These are phyloP conservation scores for Xylariaceae sp. DNA, from an alignment of 2,329 filamentous ascomycete species.

Conservation along the genomic window DNA sequence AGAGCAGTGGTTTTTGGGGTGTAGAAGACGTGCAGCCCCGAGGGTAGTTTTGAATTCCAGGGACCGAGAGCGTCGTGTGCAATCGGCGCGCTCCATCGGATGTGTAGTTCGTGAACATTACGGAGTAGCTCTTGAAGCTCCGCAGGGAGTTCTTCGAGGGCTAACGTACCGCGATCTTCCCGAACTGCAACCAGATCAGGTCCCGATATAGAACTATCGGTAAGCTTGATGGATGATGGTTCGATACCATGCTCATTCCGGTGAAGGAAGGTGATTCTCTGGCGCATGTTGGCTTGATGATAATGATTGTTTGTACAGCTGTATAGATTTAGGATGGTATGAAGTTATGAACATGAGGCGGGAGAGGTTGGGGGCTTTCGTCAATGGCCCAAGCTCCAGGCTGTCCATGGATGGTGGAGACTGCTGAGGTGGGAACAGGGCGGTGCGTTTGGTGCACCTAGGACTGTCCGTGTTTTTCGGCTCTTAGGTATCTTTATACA, in stretches of 20 bases:
- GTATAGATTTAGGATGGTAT: background rate
- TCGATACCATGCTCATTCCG: conserved; percentile 61
- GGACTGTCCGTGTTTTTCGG: too few species aligned
- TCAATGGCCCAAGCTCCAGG: too few species aligned
- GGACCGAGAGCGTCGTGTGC: conserved; percentile 61
- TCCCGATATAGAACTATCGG: conserved; percentile 50
- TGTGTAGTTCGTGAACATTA: conserved; percentile 66
- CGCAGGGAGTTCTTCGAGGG: conserved; percentile 66
- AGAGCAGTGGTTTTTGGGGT: conserved; percentile 46
- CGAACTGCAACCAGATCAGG: conserved; percentile 61
- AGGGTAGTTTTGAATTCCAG: conserved; percentile 68
- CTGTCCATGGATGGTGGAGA: too few species aligned
- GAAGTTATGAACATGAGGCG: background rate
- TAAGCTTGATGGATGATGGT: conserved; percentile 58
- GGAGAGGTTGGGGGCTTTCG: too few species aligned
- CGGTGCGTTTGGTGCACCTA: too few species aligned
- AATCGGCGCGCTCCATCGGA: conserved; percentile 68
- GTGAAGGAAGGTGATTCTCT: conserved; percentile 76
- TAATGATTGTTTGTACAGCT: background rate
- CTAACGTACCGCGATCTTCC: conserved; percentile 75
- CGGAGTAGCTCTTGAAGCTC: conserved; percentile 61
- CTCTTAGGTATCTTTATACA: too few species aligned
- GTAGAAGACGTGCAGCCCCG: conserved; percentile 79
- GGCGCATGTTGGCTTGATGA: conserved; percentile 54
- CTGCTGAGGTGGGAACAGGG: too few species aligned